phyloP scores from a whole-genome alignment of 2,329 filamentous ascomycete genomes.

The Aspergillus arachidicola region DNA sequence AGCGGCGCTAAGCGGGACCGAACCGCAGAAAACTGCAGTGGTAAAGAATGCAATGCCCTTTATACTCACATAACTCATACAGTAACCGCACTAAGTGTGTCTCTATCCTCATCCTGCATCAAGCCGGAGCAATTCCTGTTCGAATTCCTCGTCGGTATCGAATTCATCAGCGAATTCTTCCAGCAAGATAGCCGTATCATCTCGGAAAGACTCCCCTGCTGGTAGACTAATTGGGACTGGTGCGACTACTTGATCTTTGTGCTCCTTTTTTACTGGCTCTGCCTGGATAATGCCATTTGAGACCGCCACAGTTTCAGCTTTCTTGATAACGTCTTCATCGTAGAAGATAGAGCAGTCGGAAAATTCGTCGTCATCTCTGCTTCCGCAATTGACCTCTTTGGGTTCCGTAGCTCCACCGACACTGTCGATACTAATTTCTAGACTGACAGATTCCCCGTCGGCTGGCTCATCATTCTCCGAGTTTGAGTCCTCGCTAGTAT shows the following conservation, averaged over 20 bases:
- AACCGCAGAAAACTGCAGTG: neutral
- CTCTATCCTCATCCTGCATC: slow-evolving; percentile 16
- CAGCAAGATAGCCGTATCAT: slow-evolving; percentile 37
- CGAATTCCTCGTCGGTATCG: slow-evolving; percentile 23
- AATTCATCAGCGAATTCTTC: slow-evolving; percentile 27
- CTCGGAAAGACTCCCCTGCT: slow-evolving; percentile 33
- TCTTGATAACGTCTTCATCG: slow-evolving; percentile 31
- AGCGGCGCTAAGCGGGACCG: neutral
- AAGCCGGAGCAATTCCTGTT: slow-evolving; percentile 22
- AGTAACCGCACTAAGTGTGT: neutral
- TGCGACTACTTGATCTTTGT: neutral
- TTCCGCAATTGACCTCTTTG: neutral
- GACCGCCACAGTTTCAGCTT: slow-evolving; percentile 21
- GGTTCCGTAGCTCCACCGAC: slow-evolving; percentile 1
- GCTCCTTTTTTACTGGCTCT: slow-evolving; percentile 4
- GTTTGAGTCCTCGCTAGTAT: slow-evolving; percentile 5
- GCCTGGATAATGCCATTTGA: slow-evolving; percentile 1
- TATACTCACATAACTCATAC: slow-evolving; percentile 3
- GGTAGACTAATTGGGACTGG: slow-evolving; percentile 10
- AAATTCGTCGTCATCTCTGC: slow-evolving; percentile 34
- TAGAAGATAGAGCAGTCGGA: slow-evolving; percentile 38
- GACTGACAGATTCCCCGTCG: slow-evolving; percentile 1
- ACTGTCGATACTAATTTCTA: neutral
- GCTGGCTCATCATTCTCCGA: slow-evolving; percentile 25
- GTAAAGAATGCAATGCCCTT: neutral